Base-by-base conservation (phyloP, 768 basidiomycete species). In the Rubroboletus satanas region DNA sequence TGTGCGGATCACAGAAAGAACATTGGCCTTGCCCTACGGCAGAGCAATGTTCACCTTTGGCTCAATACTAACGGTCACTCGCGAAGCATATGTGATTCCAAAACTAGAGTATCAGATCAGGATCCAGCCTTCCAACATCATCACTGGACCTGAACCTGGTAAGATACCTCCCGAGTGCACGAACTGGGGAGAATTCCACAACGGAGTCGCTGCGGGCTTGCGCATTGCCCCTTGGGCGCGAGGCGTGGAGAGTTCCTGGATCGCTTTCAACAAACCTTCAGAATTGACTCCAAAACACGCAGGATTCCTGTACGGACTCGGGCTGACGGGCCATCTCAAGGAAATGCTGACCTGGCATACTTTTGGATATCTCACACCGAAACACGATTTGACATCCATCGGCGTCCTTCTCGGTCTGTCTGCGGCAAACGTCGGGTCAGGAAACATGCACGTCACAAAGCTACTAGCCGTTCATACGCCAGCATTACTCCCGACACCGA, bases 151-250 rank as follows among this genome's bases (percentile, higher is more conserved):
- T 0, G 90, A 92, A 54, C 66, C 76, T n/a, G 85, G 85, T 18
- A 89, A 91, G 67, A 81, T 93, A 55, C 76, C 81, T 0, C 61
- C 72, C 1, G 95, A 98, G 41, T 86, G 85, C 31, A 71, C 83
- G 6, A 81, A 78, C 49, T 99, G 96, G 97, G 93, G 91, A n/a
- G 90, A 95, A 56, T 99, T 99, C 72, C 94, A 98, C 71, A 94
- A 96, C 59, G 97, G 97, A 10, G 96, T 97, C 0, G 93, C 93
- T 8, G 90, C 93, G 5, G 97, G 88, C 3, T 71, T 99, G 42
- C 85, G 91, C 7, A 84, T 98, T 47, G 84, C 88, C 0, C 84
- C 90, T 0, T 79, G 82, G n/a, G 81, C 87, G 9, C 71, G 75
- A 45, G 84, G 83, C 10, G 81, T 98, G 41, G 93, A 97, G 67